Evolutionary conservation across 208 protist genomes (phyloP).

Genomic region (Trypanosoma cruzi): DNA sequence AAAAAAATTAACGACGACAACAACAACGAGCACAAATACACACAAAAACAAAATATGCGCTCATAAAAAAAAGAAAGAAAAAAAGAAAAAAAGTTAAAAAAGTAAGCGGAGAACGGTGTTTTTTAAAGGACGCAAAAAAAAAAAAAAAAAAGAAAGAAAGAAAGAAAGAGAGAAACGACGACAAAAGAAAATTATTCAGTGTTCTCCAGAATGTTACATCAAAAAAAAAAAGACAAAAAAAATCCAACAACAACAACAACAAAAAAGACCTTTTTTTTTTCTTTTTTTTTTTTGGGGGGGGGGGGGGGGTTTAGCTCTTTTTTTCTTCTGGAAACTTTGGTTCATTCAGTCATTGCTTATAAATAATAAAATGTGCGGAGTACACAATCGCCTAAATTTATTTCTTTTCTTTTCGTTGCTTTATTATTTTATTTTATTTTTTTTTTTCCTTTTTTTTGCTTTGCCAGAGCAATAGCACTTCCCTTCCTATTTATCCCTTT

Average conservation of each 20-base stretch:
- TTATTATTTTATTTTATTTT: slow-evolving; percentile 7
- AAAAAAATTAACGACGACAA: neutral
- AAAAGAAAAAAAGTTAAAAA: neutral
- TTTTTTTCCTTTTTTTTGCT: neutral
- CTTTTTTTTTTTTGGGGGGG: neutral
- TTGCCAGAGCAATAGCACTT: too few species aligned
- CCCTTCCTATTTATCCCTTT: neutral
- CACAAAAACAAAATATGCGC: neutral
- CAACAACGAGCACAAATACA: neutral
- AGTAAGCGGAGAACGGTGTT: neutral
- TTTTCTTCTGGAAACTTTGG: too few species aligned
- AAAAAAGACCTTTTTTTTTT: slow-evolving; percentile 7
- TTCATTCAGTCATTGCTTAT: too few species aligned
- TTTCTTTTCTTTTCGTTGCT: slow-evolving; percentile 3
- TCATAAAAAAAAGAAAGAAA: slow-evolving; percentile 9
- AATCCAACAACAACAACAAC: neutral
- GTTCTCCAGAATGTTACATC: neutral
- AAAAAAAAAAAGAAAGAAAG: neutral
- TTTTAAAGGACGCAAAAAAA: neutral
- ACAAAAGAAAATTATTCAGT: neutral
- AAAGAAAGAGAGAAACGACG: neutral
- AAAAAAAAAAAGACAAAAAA: slow-evolving; percentile 2
- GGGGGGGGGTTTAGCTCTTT: neutral
- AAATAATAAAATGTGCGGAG: neutral
- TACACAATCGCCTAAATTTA: neutral